Evolutionary conservation across 805 yeast genomes (phyloP).

Genomic region (Nakazawaea ernobii): DNA sequence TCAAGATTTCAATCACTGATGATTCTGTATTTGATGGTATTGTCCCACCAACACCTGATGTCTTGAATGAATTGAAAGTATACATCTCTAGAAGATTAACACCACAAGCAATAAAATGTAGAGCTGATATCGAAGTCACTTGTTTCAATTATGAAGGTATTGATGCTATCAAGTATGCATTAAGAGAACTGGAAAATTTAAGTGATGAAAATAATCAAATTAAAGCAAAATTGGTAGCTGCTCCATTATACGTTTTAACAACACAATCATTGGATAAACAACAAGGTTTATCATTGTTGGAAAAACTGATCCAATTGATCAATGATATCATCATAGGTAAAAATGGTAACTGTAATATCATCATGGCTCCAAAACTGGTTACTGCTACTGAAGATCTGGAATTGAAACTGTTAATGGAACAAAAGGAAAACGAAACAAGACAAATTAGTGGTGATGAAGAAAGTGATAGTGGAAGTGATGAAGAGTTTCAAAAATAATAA

Average conservation of each 20-base stretch:
- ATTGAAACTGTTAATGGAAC: slow-evolving; percentile 90
- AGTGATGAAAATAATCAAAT: slow-evolving; percentile 83
- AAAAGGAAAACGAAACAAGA: slow-evolving; percentile 84
- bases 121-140: slow-evolving; percentile 98
- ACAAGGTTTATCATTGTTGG: slow-evolving; percentile 76
- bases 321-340: slow-evolving; percentile 59
- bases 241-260: slow-evolving; percentile 91
- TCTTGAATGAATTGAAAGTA: slow-evolving; percentile 76
- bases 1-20: slow-evolving; percentile 92
- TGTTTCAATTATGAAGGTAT: slow-evolving; percentile 97
- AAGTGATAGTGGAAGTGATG: slow-evolving; percentile 26
- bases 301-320: slow-evolving; percentile 74
- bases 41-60: slow-evolving; percentile 62
- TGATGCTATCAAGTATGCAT: slow-evolving; percentile 90
- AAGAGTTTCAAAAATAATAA: slow-evolving; percentile 10
- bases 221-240: slow-evolving; percentile 93
- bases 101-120: slow-evolving; percentile 95
- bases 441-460: slow-evolving; percentile 80
- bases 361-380: slow-evolving; percentile 98
- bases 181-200: slow-evolving; percentile 77
- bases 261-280: slow-evolving; percentile 90
- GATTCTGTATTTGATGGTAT: slow-evolving; percentile 80
- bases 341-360: slow-evolving; percentile 86
- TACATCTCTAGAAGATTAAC: slow-evolving; percentile 92
- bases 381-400: slow-evolving; percentile 98